Evolutionary conservation across 2,329 filamentous ascomycete species (phyloP).

Genomic region (Aspergillus awamori): DNA sequence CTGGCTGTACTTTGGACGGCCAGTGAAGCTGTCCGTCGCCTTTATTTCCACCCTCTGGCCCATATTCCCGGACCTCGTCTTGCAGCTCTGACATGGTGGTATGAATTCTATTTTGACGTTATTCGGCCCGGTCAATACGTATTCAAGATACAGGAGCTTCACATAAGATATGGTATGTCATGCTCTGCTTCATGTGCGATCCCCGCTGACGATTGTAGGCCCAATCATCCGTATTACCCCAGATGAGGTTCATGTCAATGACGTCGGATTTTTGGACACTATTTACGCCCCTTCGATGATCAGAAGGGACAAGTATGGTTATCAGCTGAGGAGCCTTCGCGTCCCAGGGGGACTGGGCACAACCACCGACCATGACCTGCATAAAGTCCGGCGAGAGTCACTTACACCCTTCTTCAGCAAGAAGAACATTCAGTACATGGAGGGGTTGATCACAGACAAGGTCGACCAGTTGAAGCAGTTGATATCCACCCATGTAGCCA

Average conservation of each 20-base stretch:
- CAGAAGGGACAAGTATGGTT: slow-evolving; percentile 31
- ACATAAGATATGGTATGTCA: slow-evolving; percentile 39
- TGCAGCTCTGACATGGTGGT: slow-evolving; percentile 12
- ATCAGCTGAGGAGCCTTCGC: slow-evolving; percentile 26
- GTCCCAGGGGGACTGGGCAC: slow-evolving; percentile 32
- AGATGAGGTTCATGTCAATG: slow-evolving; percentile 41
- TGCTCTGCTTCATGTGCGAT: not conserved
- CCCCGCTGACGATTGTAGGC: slow-evolving; percentile 27
- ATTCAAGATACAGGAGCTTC: slow-evolving; percentile 38
- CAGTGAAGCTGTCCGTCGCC: slow-evolving; percentile 2
- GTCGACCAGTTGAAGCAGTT: slow-evolving; percentile 21
- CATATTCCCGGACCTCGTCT: slow-evolving; percentile 17
- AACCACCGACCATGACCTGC: slow-evolving; percentile 31
- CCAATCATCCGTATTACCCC: slow-evolving; percentile 44
- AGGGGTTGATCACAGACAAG: slow-evolving; percentile 30
- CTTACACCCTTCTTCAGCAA: slow-evolving; percentile 38
- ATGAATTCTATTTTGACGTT: slow-evolving; percentile 20
- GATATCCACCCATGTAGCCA: slow-evolving; percentile 1
- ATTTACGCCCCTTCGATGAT: slow-evolving; percentile 30
- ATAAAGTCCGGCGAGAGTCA: slow-evolving; percentile 34
- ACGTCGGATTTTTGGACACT: slow-evolving; percentile 34
- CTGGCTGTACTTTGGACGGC: not conserved
- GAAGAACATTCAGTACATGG: slow-evolving; percentile 29
- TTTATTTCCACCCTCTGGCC: slow-evolving; percentile 9
- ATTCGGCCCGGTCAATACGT: slow-evolving; percentile 33